phyloP scores from a whole-genome alignment of 768 basidiomycete species.

The Amanita polypyramis region DNA sequence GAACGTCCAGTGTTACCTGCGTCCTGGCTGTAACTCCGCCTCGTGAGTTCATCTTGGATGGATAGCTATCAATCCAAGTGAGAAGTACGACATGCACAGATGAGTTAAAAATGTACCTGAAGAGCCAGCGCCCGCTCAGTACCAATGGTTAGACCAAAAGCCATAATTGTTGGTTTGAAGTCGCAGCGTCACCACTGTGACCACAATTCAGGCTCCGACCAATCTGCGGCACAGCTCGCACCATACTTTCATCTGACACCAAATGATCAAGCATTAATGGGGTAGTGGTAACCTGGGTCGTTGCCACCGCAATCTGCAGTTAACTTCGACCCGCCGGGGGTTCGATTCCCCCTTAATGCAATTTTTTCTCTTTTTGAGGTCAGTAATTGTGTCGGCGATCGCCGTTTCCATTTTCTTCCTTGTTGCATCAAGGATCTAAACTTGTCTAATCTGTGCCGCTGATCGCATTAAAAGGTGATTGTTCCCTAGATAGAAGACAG shows the following conservation, averaged over 20 bases:
- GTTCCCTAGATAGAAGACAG: neutral
- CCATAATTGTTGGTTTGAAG: conserved; percentile 32
- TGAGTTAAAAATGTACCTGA: conserved; percentile 36
- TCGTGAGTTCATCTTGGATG: conserved; percentile 74
- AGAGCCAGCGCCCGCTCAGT: conserved; percentile 66
- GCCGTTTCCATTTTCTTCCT: no score
- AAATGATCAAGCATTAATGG: conserved; percentile 19
- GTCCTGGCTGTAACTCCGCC: conserved; percentile 63
- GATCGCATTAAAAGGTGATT: neutral
- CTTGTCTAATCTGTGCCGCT: neutral
- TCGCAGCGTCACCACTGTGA: conserved; percentile 12
- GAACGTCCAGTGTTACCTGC: conserved; percentile 41
- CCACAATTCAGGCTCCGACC: conserved; percentile 5
- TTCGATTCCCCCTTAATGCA: conserved; percentile 86
- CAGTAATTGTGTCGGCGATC: neutral
- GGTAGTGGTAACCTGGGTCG: conserved; percentile 15
- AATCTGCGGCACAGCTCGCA: neutral
- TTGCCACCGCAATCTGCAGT: conserved; percentile 6
- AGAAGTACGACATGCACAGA: conserved; percentile 10
- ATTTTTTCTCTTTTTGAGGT: neutral
- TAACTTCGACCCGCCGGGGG: conserved; percentile 69
- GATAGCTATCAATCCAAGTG: conserved; percentile 37
- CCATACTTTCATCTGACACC: neutral
- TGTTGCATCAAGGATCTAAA: no score
- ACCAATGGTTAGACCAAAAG: conserved; percentile 68